phyloP scores from a whole-genome alignment of 345 rosid genomes.

The Sonneratia caseolaris region DNA sequence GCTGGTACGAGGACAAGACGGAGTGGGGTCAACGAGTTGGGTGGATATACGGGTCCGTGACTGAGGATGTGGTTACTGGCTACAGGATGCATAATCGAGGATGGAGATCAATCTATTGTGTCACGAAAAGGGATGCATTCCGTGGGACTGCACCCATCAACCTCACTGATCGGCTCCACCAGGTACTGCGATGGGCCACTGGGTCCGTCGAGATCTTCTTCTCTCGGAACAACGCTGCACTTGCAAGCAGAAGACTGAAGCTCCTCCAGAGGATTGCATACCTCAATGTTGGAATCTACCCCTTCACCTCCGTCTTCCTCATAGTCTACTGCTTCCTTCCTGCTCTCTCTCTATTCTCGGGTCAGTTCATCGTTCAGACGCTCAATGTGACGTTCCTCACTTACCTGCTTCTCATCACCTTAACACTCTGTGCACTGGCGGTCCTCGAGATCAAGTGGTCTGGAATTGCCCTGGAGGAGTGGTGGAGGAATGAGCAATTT shows the following conservation, averaged over 20 bases:
- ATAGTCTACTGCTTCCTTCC: conserved; percentile 85
- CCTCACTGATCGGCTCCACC: conserved; percentile 73
- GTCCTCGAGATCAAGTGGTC: conserved; percentile 81
- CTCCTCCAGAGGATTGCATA: conserved; percentile 68
- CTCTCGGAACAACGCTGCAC: conserved; percentile 65
- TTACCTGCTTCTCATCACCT: conserved; percentile 48
- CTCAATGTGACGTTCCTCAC: conserved; percentile 43
- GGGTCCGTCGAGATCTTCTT: conserved; percentile 88
- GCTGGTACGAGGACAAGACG: conserved; percentile 86
- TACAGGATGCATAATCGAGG: conserved; percentile 80
- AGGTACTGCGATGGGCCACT: conserved; percentile 81
- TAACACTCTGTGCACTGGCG: conserved; percentile 52
- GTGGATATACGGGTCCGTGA: conserved; percentile 83
- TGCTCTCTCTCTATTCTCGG: conserved; percentile 55
- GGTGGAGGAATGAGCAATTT: conserved; percentile 96
- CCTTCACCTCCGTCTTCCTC: conserved; percentile 74
- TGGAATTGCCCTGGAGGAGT: conserved; percentile 58
- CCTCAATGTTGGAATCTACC: conserved; percentile 75
- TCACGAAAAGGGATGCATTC: conserved; percentile 66
- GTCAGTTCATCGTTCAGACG: conserved; percentile 53
- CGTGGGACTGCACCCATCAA: conserved; percentile 70
- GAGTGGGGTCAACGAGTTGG: conserved; percentile 71
- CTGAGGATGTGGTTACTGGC: conserved; percentile 79
- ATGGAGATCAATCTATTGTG: conserved; percentile 72
- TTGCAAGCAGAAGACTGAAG: conserved; percentile 48